Percentiles rank a stretch among this genome's conserved stretches.
These are phyloP conservation scores for Leucocoprinus sp. DNA, from an alignment of 768 basidiomycete genomes.

Conservation along the genomic window DNA sequence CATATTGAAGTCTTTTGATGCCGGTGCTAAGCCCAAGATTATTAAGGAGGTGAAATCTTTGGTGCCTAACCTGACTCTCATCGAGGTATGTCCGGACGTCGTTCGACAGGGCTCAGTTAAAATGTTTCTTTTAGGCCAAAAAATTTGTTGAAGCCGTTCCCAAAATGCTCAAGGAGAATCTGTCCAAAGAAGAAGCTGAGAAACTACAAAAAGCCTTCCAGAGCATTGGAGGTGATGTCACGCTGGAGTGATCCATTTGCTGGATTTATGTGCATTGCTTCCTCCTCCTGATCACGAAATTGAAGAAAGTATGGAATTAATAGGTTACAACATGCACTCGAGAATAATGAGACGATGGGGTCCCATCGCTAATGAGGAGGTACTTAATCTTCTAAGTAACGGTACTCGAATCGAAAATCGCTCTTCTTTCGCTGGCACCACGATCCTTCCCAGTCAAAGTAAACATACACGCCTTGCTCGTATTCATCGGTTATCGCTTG, in stretches of 20 bases:
- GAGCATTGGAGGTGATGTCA: conserved; percentile 79
- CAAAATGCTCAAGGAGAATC: conserved; percentile 86
- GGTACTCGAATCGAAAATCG: conserved; percentile 96
- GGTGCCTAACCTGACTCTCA: conserved; percentile 91
- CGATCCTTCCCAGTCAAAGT: conserved; percentile 98
- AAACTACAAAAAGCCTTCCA: conserved; percentile 91
- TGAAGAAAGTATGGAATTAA: conserved; percentile 16
- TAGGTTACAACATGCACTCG: conserved; percentile 12
- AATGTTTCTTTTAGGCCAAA: conserved; percentile 66
- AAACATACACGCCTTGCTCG: conserved; percentile 98
- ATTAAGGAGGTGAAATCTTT: conserved; percentile 97
- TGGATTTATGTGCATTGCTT: neutral
- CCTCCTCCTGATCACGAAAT: conserved; percentile 8
- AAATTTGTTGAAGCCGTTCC: conserved; percentile 97
- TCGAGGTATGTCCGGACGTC: conserved; percentile 63
- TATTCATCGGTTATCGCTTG: conserved; percentile 99
- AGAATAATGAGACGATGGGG: conserved; percentile 9
- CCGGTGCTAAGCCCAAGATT: conserved; percentile 88
- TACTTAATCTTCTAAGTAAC: conserved; percentile 80
- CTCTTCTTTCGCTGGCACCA: conserved; percentile 99
- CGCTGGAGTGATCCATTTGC: conserved; percentile 60
- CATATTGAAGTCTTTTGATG: conserved; percentile 90
- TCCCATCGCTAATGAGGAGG: too few relatives aligned
- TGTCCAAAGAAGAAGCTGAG: conserved; percentile 96
- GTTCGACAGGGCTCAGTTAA: neutral